Conservation (phyloP, 2,329 filamentous ascomycete species). For the Pleomassaria siparia region DNA sequence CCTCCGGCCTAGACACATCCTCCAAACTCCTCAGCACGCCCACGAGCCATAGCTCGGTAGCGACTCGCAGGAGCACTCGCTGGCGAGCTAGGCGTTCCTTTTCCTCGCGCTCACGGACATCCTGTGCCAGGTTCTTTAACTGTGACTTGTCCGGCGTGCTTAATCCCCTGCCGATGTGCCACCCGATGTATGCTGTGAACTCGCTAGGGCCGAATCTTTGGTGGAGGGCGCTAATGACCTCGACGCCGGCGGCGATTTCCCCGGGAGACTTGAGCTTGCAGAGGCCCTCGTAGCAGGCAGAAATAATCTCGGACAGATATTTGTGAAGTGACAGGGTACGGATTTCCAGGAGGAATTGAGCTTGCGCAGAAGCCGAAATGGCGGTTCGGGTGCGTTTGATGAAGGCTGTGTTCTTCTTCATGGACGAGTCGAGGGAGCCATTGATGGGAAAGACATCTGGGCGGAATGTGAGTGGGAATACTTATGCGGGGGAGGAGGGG, state of each 20-base stretch:
- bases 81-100: conserved; percentile 89
- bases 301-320: conserved; percentile 95
- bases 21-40: conserved; percentile 81
- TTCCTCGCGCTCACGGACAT: conserved; percentile 91
- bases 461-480: conserved; percentile 20
- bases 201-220: conserved; percentile 89
- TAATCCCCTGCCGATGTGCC: conserved; percentile 88
- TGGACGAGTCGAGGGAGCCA: conserved; percentile 83
- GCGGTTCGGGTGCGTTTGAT: conserved; percentile 94
- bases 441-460: conserved; percentile 77
- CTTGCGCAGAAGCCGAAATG: conserved; percentile 75
- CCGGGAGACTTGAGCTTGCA: conserved; percentile 87
- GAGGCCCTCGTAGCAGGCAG: conserved; percentile 90
- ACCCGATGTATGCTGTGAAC: conserved; percentile 89
- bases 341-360: conserved; percentile 87
- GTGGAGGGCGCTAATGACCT: conserved; percentile 92
- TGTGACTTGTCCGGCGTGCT: conserved; percentile 84
- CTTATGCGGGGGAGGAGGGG: conserved; percentile 10
- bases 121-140: conserved; percentile 75
- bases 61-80: conserved; percentile 80
- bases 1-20: conserved; percentile 66
- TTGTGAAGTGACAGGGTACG: conserved; percentile 89
- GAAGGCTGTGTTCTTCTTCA: conserved; percentile 98
- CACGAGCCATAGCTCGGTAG: conserved; percentile 95
- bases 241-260: conserved; percentile 89